Conservation (phyloP, 2,329 filamentous ascomycete genomes). For the Hypoxylon sp. region DNA sequence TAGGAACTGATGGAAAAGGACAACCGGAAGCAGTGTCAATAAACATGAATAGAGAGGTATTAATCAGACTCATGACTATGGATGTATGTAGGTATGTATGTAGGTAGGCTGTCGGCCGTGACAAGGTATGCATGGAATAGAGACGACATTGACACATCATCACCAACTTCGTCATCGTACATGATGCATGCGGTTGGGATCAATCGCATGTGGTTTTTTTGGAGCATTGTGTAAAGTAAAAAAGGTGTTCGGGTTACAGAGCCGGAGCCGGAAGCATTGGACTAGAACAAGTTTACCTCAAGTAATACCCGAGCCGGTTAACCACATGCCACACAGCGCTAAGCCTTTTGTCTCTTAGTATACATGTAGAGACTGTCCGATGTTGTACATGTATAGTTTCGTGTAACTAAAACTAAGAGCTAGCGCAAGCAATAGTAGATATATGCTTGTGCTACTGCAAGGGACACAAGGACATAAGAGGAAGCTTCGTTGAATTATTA, state of each 20-base stretch:
- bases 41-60: too few relatives aligned
- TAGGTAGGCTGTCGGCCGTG: too few relatives aligned
- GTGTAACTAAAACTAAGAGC: not conserved
- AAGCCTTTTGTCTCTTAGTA: slow-evolving; percentile 7
- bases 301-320: slow-evolving; percentile 29
- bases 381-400: not conserved
- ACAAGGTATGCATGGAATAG: too few relatives aligned
- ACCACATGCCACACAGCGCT: slow-evolving; percentile 17
- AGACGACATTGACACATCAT: too few relatives aligned
- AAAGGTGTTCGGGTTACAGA: slow-evolving; percentile 3
- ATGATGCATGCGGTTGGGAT: slow-evolving; percentile 19
- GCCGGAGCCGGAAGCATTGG: slow-evolving; percentile 26
- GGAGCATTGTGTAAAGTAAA: not conserved
- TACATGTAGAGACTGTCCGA: not conserved
- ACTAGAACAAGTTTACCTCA: too few relatives aligned
- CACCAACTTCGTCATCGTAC: slow-evolving; percentile 26
- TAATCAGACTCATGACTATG: slow-evolving; percentile 24
- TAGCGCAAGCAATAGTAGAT: too few relatives aligned
- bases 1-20: slow-evolving; percentile 4
- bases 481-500: too few relatives aligned
- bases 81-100: slow-evolving; percentile 13
- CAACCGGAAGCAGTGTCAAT: slow-evolving; percentile 14
- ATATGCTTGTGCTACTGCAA: too few relatives aligned
- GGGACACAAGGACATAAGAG: slow-evolving; percentile 2
- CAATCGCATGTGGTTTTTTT: not conserved